Base-by-base conservation (phyloP, 148 eudicot genomes). In the Vaccinium corymbosum region DNA sequence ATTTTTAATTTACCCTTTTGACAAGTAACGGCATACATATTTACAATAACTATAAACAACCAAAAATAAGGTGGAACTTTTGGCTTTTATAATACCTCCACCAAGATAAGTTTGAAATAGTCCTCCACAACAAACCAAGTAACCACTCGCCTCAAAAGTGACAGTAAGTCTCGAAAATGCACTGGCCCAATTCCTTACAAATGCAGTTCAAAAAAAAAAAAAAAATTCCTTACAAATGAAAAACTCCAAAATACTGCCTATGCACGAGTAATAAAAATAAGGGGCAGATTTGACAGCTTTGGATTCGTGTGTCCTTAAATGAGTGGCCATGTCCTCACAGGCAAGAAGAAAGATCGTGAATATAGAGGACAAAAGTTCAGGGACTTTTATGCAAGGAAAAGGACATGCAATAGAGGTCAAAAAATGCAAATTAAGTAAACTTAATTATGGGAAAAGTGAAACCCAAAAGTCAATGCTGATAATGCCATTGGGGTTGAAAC, bases 211-310 rank as follows among this genome's bases (percentile, higher is more conserved):
- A 32, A 35, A 35, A 35, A 35, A 35, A 35, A 35, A 35, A 35
- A 35, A 35, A 2, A 35, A 2, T 78, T 22, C 70, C 51, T 79
- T 4, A 35, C 82, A 57, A 79, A 79, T 79, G 62, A 57, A 55
- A 79, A 35, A 19, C 27, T 57, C 82, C 82, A 79, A 79, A 79
- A 15, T 53, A 1, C 12, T 7, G 32, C 20, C 16, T 66, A 27
- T 8, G 19, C 6, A 6, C 7, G 17, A 3, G 6, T 29, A 56
- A 55, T 79, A 17, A 42, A 68, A 56, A 79, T 22, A 7, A 49
- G 4, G 13, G 81, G 50, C 81, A 79, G 81, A 6, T 35, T 32
- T 78, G 82, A 38, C 82, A 80, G 72, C 82, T 66, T 42, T 80
- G 82, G 82, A 32, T 19, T 80, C 19, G 32, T 80, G 32, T 80